phyloP scores from a whole-genome alignment of 1,139 yeast species.

The Yamadazyma diddensiae region DNA sequence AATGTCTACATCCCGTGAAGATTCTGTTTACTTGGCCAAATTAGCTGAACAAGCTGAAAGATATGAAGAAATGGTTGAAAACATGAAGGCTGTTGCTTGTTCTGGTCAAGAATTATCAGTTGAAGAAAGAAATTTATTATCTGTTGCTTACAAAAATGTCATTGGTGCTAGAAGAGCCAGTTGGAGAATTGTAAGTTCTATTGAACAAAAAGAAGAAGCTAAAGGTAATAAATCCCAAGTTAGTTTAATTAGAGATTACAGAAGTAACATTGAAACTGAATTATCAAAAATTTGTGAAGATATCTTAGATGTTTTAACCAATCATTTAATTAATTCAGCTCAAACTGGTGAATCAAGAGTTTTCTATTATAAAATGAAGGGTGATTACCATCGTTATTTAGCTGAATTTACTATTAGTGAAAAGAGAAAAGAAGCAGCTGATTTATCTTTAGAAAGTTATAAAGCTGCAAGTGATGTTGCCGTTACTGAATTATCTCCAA shows the following conservation, averaged over 20 bases:
- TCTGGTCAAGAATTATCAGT: constrained; percentile 94
- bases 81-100: constrained; percentile 96
- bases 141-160: constrained; percentile 97
- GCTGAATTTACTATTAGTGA: constrained; percentile 95
- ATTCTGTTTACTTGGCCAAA: constrained; percentile 96
- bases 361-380: constrained; percentile 98
- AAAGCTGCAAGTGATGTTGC: constrained; percentile 96
- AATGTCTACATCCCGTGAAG: constrained; percentile 93
- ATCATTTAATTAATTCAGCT: constrained; percentile 91
- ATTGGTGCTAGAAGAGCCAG: constrained; percentile 99
- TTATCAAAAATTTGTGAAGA: constrained; percentile 93
- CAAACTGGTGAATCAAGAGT: constrained; percentile 97
- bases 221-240: constrained; percentile 92
- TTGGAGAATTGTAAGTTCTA: constrained; percentile 97
- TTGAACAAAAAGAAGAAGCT: constrained; percentile 97
- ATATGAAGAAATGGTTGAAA: constrained; percentile 99
- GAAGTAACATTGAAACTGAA: constrained; percentile 91
- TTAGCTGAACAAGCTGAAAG: constrained; percentile 99
- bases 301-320: constrained; percentile 80
- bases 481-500: constrained; percentile 94
- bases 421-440: constrained; percentile 90
- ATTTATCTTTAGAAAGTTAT: constrained; percentile 90
- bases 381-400: constrained; percentile 98
- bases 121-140: constrained; percentile 94
- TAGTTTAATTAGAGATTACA: constrained; percentile 86